Evolutionary conservation across 2,329 filamentous ascomycete species (phyloP).

Genomic region (Fusarium sp.): DNA sequence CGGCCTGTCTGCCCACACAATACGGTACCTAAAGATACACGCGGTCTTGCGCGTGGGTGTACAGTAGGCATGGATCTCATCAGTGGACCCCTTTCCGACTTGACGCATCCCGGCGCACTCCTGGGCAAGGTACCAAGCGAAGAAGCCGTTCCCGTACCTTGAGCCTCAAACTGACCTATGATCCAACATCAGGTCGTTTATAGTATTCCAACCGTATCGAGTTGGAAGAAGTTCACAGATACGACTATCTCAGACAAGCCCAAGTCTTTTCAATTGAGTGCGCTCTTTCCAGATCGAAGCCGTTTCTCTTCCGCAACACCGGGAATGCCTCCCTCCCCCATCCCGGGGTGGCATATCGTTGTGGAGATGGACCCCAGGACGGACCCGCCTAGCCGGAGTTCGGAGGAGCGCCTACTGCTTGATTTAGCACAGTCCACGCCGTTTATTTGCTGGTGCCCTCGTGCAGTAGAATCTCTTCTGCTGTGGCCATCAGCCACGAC

Average conservation of each 20-base stretch:
- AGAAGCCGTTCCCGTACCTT: constrained; percentile 29
- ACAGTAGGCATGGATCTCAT: constrained; percentile 35
- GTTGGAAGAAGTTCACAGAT: background rate
- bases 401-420: constrained; percentile 42
- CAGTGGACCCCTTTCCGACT: constrained; percentile 34
- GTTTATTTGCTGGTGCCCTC: constrained; percentile 26
- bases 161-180: constrained; percentile 23
- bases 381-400: constrained; percentile 47
- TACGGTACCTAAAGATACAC: constrained; percentile 32
- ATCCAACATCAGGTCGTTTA: constrained; percentile 1
- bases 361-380: constrained; percentile 35
- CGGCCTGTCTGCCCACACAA: constrained; percentile 18
- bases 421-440: constrained; percentile 29
- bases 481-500: background rate
- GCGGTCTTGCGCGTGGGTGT: constrained; percentile 6
- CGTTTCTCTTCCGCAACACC: constrained; percentile 40
- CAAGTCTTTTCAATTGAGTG: background rate
- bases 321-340: constrained; percentile 41
- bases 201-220: background rate
- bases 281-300: constrained; percentile 5
- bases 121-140: constrained; percentile 27
- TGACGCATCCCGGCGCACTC: constrained; percentile 31
- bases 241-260: background rate
- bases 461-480: constrained; percentile 14
- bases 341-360: constrained; percentile 44